Evolutionary conservation across 805 yeast species (phyloP), one percentile per base, ranked within the genome.

Genomic region (Kodamaea restingae): DNA sequence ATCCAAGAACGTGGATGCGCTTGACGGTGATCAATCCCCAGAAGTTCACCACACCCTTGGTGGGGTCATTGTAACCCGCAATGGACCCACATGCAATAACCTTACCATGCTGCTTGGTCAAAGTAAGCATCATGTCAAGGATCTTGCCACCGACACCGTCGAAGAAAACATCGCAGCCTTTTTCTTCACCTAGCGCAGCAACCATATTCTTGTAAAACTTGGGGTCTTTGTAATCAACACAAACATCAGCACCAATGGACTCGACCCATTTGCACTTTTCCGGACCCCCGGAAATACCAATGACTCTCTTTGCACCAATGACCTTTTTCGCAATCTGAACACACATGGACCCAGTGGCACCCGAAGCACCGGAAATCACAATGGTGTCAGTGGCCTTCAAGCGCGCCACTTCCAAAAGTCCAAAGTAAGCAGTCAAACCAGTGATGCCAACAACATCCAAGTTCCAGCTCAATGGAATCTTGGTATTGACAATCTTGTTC

Each of bases 141-240:
- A 74, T 65, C 38, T 68, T 65, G 30, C 86, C 87, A 35, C 86
- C 87, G 25, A 81, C 86, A 46, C 75, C 75, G 53, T 81, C 88
- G 45, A 67, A 76, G 56, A 71, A 79, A 28, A 70, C 63, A 48
- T 78, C 80, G 12, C 41, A 38, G 27, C 73, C 71, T 37, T 65
- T 68, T 40, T 74, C 70, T 9, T 62, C 71, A 26, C 75, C 78
- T 24, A 75, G 61, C 31, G 43, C 50, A 33, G 52, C 43, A 25
- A 54, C 42, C 37, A 65, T 49, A 35, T 64, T 49, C 32, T 50
- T 33, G 47, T 50, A 25, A 41, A 48, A 54, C 33, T 54, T 53
- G 2, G 56, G 47, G 34, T 71, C 71, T 39, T 70, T 71, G 63
- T 81, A 80, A 55, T 80, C 80, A 35, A 78, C 66, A 40, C 71